A percentile compares a stretch with the other conserved stretches of the same genome.
phyloP scores from a whole-genome alignment of 192 early-diverging fungal genomes.

The Coemansia guatemalensis region DNA sequence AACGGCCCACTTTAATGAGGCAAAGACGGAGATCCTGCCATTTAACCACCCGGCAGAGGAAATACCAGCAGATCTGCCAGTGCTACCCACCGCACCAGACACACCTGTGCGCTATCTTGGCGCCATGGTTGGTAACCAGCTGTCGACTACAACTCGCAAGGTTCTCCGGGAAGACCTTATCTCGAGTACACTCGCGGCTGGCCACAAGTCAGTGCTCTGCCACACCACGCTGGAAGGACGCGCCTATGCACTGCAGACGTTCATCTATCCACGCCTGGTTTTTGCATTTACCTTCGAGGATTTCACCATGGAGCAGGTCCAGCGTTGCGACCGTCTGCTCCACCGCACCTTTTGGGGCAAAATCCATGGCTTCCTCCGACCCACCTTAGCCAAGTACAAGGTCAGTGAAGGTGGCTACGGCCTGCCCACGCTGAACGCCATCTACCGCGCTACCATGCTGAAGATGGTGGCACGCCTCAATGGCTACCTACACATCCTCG shows the following conservation, averaged over 20 bases:
- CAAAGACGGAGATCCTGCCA: constrained; percentile 9
- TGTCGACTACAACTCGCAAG: not conserved
- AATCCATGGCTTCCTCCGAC: not conserved
- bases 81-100: not conserved
- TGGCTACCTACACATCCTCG: too few species aligned
- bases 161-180: not conserved
- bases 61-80: not conserved
- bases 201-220: not conserved
- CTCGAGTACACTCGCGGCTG: not conserved
- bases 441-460: constrained; percentile 8
- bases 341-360: constrained; percentile 1
- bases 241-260: not conserved
- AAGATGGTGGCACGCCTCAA: constrained; percentile 3
- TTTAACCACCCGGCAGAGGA: constrained; percentile 2
- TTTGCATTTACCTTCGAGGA: constrained; percentile 11
- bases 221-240: constrained; percentile 1
- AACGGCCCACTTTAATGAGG: constrained; percentile 10
- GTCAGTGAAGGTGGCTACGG: not conserved
- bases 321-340: not conserved
- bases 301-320: constrained; percentile 1
- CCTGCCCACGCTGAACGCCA: constrained; percentile 1
- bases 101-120: constrained; percentile 4
- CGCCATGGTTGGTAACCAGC: not conserved
- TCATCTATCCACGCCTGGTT: constrained; percentile 3
- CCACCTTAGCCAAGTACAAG: not conserved